Conservation (phyloP, 768 basidiomycete genomes). For the Hemileccinum impolitum region DNA sequence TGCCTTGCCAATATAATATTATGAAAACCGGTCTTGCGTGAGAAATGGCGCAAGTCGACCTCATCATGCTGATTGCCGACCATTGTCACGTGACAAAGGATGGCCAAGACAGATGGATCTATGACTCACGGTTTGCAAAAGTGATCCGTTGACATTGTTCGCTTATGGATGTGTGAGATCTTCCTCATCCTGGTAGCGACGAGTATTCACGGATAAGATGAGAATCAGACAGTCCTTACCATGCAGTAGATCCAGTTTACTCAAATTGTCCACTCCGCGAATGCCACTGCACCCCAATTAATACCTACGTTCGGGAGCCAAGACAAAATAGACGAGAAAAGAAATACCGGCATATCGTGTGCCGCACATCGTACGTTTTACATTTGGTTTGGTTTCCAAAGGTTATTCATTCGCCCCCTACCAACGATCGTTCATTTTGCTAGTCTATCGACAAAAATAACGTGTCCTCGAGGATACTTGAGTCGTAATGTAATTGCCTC, state of each 20-base stretch:
- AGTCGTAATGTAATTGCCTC: constrained; percentile 22
- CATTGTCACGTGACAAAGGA: too few relatives aligned
- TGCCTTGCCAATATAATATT: too few relatives aligned
- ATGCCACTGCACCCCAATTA: constrained; percentile 3
- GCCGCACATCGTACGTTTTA: neutral
- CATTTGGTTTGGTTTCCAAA: neutral
- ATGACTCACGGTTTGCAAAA: too few relatives aligned
- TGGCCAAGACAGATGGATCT: too few relatives aligned
- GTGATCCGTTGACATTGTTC: too few relatives aligned
- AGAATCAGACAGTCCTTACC: too few relatives aligned
- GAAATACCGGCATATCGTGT: neutral
- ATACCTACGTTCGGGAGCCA: neutral
- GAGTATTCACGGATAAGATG: too few relatives aligned
- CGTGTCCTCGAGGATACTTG: constrained; percentile 14
- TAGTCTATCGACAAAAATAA: constrained; percentile 11
- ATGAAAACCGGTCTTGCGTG: too few relatives aligned
- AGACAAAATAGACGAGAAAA: constrained; percentile 3
- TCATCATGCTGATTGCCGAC: too few relatives aligned
- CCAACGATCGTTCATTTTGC: neutral
- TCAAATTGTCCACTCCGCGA: constrained; percentile 24
- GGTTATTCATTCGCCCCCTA: neutral
- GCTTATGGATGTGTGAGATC: too few relatives aligned
- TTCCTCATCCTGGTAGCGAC: too few relatives aligned
- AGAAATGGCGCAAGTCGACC: too few relatives aligned
- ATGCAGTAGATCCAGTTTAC: neutral